These are phyloP conservation scores for Acorus calamus DNA, from an alignment of 106 monocot species.

Conservation along the genomic window DNA sequence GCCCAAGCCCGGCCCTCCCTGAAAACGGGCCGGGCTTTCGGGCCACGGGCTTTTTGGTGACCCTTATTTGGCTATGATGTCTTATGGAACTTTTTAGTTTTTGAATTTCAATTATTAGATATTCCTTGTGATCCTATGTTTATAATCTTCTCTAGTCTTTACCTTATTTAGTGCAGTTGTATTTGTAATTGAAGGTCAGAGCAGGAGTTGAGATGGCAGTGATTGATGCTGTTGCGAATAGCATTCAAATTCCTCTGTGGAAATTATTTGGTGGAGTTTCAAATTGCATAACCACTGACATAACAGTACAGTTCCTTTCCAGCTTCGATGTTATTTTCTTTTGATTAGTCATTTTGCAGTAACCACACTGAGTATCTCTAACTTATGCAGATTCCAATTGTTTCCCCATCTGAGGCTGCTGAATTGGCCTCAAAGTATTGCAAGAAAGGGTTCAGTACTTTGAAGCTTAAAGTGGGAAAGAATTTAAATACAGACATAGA, in stretches of 20 bases:
- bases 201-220: slow-evolving; percentile 97
- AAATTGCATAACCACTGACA: slow-evolving; percentile 55
- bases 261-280: slow-evolving; percentile 85
- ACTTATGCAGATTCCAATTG: slow-evolving; percentile 75
- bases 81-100: too few species aligned
- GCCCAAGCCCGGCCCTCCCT: too few species aligned
- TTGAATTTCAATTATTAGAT: too few species aligned
- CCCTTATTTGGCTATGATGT: too few species aligned
- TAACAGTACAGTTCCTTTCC: slow-evolving; percentile 33
- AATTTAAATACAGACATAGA: slow-evolving; percentile 62
- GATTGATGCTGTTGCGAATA: slow-evolving; percentile 86
- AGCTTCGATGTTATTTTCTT: neutral
- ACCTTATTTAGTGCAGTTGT: slow-evolving; percentile 3
- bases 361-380: neutral
- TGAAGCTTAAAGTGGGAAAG: slow-evolving; percentile 88
- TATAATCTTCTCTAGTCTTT: neutral
- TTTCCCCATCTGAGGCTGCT: slow-evolving; percentile 71
- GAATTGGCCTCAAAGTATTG: slow-evolving; percentile 70
- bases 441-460: slow-evolving; percentile 52
- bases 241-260: slow-evolving; percentile 75
- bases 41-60: too few species aligned
- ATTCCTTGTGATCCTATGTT: too few species aligned
- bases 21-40: too few species aligned
- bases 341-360: neutral
- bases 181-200: slow-evolving; percentile 49